Evolutionary conservation across 768 basidiomycete species (phyloP).

Genomic region (Tricholoma bakamatsutake): DNA sequence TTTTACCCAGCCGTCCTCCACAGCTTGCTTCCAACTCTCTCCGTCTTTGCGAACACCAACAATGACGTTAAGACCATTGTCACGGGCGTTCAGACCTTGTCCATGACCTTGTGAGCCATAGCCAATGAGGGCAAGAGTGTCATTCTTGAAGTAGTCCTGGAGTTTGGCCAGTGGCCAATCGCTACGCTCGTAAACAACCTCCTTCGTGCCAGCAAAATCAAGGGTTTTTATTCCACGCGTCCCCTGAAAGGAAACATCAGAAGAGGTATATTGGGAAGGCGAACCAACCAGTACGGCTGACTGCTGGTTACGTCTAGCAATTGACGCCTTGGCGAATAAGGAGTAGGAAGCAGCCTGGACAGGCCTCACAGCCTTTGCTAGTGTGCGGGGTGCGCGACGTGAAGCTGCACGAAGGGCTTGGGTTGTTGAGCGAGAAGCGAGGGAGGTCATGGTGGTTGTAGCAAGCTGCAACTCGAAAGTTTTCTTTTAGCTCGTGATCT

Average conservation of each 20-base stretch:
- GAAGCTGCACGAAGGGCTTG: constrained; percentile 59
- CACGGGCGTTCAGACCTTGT: constrained; percentile 97
- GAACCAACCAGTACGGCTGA: constrained; percentile 29
- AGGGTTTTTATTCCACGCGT: constrained; percentile 89
- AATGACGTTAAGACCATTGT: constrained; percentile 98
- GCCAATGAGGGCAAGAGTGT: constrained; percentile 97
- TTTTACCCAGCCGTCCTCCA: constrained; percentile 93
- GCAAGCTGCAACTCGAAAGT: background rate
- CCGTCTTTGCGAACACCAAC: constrained; percentile 97
- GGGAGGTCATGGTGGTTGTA: constrained; percentile 51
- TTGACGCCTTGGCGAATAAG: constrained; percentile 47
- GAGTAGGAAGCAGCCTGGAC: constrained; percentile 63
- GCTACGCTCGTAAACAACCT: constrained; percentile 89
- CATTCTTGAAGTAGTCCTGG: constrained; percentile 99
- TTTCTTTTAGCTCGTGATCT: background rate
- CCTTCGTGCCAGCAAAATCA: constrained; percentile 92
- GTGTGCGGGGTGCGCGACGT: constrained; percentile 56
- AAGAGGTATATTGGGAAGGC: background rate
- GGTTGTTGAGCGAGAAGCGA: constrained; percentile 58
- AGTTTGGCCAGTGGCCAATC: constrained; percentile 99
- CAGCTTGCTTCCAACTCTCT: constrained; percentile 93
- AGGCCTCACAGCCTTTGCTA: constrained; percentile 34
- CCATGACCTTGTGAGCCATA: constrained; percentile 99
- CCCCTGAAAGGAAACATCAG: constrained; percentile 29
- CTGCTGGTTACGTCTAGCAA: constrained; percentile 31